Evolutionary conservation across 345 rosid species (phyloP), one percentile per base, ranked within the genome.

Genomic region (Sisymbrium altissimum): DNA sequence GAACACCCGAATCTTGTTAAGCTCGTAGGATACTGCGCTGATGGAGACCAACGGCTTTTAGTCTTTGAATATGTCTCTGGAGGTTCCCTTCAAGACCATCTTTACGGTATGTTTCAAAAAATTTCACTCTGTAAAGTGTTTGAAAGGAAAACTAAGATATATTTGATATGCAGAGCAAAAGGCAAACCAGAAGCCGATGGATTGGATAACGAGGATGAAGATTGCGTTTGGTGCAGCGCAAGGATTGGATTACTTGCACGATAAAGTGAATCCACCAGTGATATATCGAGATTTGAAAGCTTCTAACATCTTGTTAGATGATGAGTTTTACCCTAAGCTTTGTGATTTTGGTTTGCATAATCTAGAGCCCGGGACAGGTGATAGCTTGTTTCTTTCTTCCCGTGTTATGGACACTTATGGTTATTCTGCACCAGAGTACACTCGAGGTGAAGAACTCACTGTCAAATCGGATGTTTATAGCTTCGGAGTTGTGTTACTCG

Each of bases 391-490:
- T 68, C 75, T 81, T 7, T 35, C 84, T 4, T 73, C 87, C 0
- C 75, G 86, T n/a, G 84, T 84, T 49, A 83, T 85, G 94, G 89
- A 85, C 54, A 89, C 91, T 18, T 87, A 89, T 17, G 92, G 95
- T 17, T 87, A 89, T 32, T 83, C 86, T 2, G 88, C 95, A 12
- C 95, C 95, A 2, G 95, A 89, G 58, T 89, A 84, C 67, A 60
- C 85, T 41, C 77, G 78, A 70, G 75, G 83, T 0, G 87, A 86
- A 17, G 64, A 84, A 3, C 83, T 85, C n/a, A 83, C 90, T 0
- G 48, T 80, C 14, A 87, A 89, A 69, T 87, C 95, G 5, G 95
- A 89, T 43, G 92, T 89, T 1, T 89, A 84, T 71, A 85, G 92
- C 70, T 89, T 87, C 9, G 95, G 95, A 71, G 92, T 87, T 55